Conservation (phyloP, 2,329 filamentous ascomycete genomes). For the Atkinsonella hypoxylon region DNA sequence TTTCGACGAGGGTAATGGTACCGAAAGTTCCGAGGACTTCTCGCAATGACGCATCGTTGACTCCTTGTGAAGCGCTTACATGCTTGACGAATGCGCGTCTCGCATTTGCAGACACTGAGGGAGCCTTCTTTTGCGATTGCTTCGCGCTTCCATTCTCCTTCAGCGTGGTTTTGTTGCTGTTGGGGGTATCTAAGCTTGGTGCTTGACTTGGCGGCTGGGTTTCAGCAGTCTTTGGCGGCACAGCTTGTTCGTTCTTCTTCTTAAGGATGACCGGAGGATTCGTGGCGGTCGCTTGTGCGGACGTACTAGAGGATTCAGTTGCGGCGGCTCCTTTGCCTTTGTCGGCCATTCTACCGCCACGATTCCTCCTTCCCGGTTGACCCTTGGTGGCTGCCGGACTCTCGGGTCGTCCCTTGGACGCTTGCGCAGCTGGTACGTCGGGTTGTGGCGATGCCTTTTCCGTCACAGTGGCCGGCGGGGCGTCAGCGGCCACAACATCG, state of each 20-base stretch:
- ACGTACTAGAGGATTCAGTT: conserved; percentile 17
- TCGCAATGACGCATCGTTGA: conserved; percentile 70
- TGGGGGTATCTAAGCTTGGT: background rate
- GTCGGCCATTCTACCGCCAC: conserved; percentile 26
- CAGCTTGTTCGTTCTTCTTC: conserved; percentile 25
- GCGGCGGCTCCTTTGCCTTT: conserved; percentile 22
- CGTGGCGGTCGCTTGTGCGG: conserved; percentile 14
- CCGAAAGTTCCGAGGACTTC: conserved; percentile 66
- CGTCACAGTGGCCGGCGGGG: conserved; percentile 9
- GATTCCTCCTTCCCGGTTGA: conserved; percentile 18
- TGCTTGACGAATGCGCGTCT: conserved; percentile 69
- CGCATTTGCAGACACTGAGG: conserved; percentile 27
- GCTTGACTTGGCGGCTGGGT: conserved; percentile 3
- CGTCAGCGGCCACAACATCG: conserved; percentile 10
- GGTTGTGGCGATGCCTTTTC: conserved; percentile 5
- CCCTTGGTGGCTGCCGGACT: conserved; percentile 14
- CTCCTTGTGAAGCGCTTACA: conserved; percentile 79
- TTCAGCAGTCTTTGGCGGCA: conserved; percentile 10
- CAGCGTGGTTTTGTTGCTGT: conserved; percentile 7
- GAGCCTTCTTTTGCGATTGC: conserved; percentile 21
- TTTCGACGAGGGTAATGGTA: conserved; percentile 66
- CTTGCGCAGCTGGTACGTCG: conserved; percentile 9
- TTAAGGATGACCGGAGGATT: conserved; percentile 29
- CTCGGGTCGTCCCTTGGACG: conserved; percentile 13
- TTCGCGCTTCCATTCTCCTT: conserved; percentile 12